Evolutionary conservation across 1,284 basidiomycete species (phyloP).

Genomic region (Puccinia coronata): DNA sequence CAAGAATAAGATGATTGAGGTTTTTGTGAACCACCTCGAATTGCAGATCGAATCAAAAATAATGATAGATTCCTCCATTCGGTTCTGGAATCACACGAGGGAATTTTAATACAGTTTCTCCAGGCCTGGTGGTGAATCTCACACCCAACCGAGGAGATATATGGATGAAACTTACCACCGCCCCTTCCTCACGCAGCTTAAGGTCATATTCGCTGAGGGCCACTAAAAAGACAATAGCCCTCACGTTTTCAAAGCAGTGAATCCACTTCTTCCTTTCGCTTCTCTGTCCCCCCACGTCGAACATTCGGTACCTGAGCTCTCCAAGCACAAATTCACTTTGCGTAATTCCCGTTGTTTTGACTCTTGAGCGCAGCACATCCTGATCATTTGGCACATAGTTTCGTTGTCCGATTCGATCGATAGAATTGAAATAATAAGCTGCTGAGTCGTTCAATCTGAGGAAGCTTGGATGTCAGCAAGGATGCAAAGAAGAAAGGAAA

Average conservation of each 20-base stretch:
- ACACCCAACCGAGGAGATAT: no score
- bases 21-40: slow-evolving; percentile 43
- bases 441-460: slow-evolving; percentile 49
- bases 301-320: slow-evolving; percentile 65
- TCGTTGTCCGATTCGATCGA: slow-evolving; percentile 76
- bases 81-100: no score
- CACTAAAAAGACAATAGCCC: slow-evolving; percentile 40
- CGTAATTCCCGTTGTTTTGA: slow-evolving; percentile 89
- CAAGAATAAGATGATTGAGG: slow-evolving; percentile 46
- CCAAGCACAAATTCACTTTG: slow-evolving; percentile 75
- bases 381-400: slow-evolving; percentile 66
- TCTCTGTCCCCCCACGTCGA: slow-evolving; percentile 87
- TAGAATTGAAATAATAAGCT: slow-evolving; percentile 68
- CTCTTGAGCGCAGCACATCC: slow-evolving; percentile 74
- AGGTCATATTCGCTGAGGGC: slow-evolving; percentile 47
- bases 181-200: slow-evolving; percentile 35
- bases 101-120: no score
- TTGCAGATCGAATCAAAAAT: slow-evolving; percentile 49
- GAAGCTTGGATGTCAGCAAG: no score
- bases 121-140: not conserved
- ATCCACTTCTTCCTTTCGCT: slow-evolving; percentile 73
- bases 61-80: slow-evolving; percentile 39
- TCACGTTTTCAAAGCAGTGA: slow-evolving; percentile 48
- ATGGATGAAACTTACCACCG: slow-evolving; percentile 33
- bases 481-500: not conserved